Evolutionary conservation across 441 rosid species (phyloP), one percentile per base, ranked within the genome.

Genomic region (Breynia disticha): DNA sequence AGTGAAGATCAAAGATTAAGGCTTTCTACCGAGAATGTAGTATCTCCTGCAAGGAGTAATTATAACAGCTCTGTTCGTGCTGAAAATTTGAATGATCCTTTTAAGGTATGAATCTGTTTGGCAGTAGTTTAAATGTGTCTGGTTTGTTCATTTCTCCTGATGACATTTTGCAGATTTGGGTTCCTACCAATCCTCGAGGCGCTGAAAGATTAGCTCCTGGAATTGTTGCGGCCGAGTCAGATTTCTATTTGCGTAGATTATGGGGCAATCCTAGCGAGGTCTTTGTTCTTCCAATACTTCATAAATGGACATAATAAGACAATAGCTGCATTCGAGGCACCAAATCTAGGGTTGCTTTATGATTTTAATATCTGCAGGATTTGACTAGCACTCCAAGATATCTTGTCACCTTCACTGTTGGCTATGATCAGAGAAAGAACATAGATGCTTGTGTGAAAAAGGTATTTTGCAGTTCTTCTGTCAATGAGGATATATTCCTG

Each of bases 371-470:
- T 72, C 55, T 67, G 58, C 80, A 94, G 99, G 99, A 94, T 67
- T 78, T 94, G 70, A 74, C 81, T 42, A 62, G 59, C 51, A 61
- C 50, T 46, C 96, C 95, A 15, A 85, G 69, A 69, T 94, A 87
- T 72, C 99, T 94, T 21, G 94, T 82, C 39, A 75, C 95, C 38
- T 94, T 94, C 71, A 94, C 99, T 0, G 97, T 94, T 52, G 99
- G 99, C 55, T 80, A 79, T 50, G 64, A 73, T 67, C 99, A 87
- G 77, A 79, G 73, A 60, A 61, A 54, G 21, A 90, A 94, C 65
- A 87, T 94, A 20, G 83, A 94, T 77, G 86, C 87, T 49, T 79
- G 85, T 32, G 82, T 94, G 51, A 87, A 78, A 71, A 94, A 94
- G 99, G 99, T 90, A 24, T 7, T 24, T 24, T 24, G 32, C 21